Base-by-base conservation (phyloP, 352 stramenopile genomes). In the Pythium pyrilobum region DNA sequence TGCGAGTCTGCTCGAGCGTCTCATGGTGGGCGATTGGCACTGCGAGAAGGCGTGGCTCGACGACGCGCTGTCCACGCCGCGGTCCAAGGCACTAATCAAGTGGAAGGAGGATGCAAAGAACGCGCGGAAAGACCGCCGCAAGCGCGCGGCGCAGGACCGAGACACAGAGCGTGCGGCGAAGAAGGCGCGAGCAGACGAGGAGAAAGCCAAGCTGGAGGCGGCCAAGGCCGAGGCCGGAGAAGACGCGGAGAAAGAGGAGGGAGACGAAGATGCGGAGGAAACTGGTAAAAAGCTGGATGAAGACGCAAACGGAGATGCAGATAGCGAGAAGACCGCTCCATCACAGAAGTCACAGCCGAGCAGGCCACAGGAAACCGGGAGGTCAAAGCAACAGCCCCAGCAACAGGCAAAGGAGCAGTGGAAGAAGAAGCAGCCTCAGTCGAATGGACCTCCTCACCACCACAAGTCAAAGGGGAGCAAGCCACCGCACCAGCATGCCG, bases 1-100 rank as follows among this genome's bases (percentile, higher is more conserved):
- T 46, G 38, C 64, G 25, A 52, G 47, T 2, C 47, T 92, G 46
- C 42, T 92, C 31, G 76, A 87, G 46, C 77, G 78, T 46, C 48
- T 90, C 37, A 60, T 92, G 49, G 77, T 92, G 21, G 34, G 71
- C 21, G 78, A 92, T 38, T 92, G 82, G 82, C 55, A 78, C 4
- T 67, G 47, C 23, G 72, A 89, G 29, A 62, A 77, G 21, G 24
- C 58, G 41, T 91, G 82, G 82, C 49, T 92, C 21, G 72, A 83
- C 16, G 59, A 56, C 9, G 77, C 69, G 20, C 44, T 82, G 21
- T 62, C 61, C 9, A 89, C 77, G 7, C 52, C 56, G 11, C 72
- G 80, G 2, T 85, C 80, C 1, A 81, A 80, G 60, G 47, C 74
- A 9, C 77, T 89, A 54, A 24, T 90, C 18, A 62, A 77, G 38